Base-by-base conservation (phyloP, 805 yeast species). In the Pichia californica region DNA sequence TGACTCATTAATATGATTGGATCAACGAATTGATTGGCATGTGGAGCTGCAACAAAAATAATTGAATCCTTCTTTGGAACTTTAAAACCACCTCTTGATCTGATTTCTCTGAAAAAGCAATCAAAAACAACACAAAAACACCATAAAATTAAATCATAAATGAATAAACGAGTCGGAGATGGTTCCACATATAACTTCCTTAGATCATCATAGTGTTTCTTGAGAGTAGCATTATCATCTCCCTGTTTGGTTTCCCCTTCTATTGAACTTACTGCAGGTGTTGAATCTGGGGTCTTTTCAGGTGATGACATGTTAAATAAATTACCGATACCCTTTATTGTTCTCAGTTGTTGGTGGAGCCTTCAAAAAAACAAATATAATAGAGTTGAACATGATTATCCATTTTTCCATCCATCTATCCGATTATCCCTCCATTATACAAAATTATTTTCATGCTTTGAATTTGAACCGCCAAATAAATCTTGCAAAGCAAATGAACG, bases 11-110 rank as follows among this genome's bases (percentile, higher is more conserved):
- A 69, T 40, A 93, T 74, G 38, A 89, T 68, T 45, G 80, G 71
- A 42, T 77, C 77, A 28, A 89, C 88, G 58, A 89, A 89, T 64
- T 88, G 96, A 62, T 88, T 88, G 7, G 88, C 88, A 62, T 83
- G 89, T 2, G 91, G 91, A 2, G 89, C 89, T 33, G 82, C 87
- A 30, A 83, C 89, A 54, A 82, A 76, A 43, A 83, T 80, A n/a
- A 82, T 76, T 0, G 89, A 83, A 0, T 83, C 84, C 9, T 68
- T 55, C 35, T 70, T 68, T 2, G 85, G 84, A 28, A 80, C 57
- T 38, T 79, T 69, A 56, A 74, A 79, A 0, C 83, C 82, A 11
- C 91, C 91, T 41, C 88, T 68, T 1, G 85, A 77, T 42, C 84
- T 68, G 36, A 83, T 80, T 56, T 84, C 91, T 46, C 91, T 65